phyloP scores from a whole-genome alignment of 345 rosid genomes.

The Euphorbia pulcherrima region DNA sequence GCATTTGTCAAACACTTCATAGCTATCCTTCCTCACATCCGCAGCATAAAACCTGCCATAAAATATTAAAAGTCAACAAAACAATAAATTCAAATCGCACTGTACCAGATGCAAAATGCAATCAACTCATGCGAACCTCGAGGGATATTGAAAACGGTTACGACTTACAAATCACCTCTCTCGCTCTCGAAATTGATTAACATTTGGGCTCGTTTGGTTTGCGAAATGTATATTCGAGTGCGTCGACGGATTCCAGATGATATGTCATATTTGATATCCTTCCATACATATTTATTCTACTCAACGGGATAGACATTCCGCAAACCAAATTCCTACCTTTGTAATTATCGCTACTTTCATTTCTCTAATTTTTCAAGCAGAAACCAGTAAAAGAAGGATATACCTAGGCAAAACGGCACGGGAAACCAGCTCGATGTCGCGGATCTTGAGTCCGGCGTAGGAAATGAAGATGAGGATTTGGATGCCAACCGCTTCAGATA shows the following conservation, averaged over 20 bases:
- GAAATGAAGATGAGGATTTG: constrained; percentile 87
- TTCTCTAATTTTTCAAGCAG: neutral
- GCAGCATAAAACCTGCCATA: constrained; percentile 76
- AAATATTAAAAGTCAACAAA: neutral
- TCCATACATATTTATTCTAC: too few species aligned
- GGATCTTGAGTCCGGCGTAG: constrained; percentile 75
- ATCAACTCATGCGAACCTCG: too few species aligned
- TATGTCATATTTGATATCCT: too few species aligned
- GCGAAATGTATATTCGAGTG: too few species aligned
- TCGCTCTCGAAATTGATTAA: too few species aligned
- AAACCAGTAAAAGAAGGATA: neutral
- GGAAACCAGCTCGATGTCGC: constrained; percentile 79
- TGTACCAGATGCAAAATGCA: neutral
- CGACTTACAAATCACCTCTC: too few species aligned
- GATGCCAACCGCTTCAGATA: constrained; percentile 81
- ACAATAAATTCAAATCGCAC: neutral
- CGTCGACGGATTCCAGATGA: too few species aligned
- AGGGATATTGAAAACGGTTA: neutral
- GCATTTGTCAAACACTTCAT: constrained; percentile 70
- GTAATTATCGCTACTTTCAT: neutral
- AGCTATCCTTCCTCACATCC: constrained; percentile 82
- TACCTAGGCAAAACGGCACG: constrained; percentile 90
- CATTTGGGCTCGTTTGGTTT: too few species aligned
- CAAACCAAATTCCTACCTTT: too few species aligned
- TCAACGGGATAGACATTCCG: too few species aligned